Percentiles rank a stretch among this genome's conserved stretches.
Conservation (phyloP, 2,329 filamentous ascomycete species). For the Torrubiella hemipterigena region DNA sequence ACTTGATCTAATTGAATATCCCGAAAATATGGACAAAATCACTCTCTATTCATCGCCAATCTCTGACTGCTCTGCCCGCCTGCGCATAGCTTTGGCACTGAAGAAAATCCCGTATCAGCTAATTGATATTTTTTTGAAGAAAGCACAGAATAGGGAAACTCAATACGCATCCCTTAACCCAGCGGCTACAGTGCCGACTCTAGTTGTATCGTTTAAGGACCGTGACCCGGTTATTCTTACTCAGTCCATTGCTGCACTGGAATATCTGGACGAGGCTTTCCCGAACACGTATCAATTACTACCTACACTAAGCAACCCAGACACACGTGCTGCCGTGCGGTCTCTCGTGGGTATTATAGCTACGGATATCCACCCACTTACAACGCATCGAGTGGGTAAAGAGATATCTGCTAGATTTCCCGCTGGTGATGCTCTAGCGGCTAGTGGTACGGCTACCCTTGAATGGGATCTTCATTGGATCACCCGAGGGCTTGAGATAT, state of each 20-base stretch:
- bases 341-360: slow-evolving; percentile 31
- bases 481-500: slow-evolving; percentile 22
- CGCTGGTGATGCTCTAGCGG: not conserved
- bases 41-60: not conserved
- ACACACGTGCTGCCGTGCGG: slow-evolving; percentile 26
- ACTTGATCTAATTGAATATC: no score
- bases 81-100: slow-evolving; percentile 35
- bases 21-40: not conserved
- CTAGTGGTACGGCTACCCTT: not conserved
- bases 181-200: slow-evolving; percentile 29
- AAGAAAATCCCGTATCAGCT: slow-evolving; percentile 28
- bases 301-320: slow-evolving; percentile 22
- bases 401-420: not conserved
- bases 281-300: slow-evolving; percentile 18
- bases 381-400: slow-evolving; percentile 20
- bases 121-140: slow-evolving; percentile 30
- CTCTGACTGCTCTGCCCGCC: slow-evolving; percentile 28
- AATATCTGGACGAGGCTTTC: slow-evolving; percentile 34
- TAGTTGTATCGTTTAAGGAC: slow-evolving; percentile 16
- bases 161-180: slow-evolving; percentile 27
- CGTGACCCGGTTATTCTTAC: slow-evolving; percentile 20
- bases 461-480: slow-evolving; percentile 22
- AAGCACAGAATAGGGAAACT: slow-evolving; percentile 24
- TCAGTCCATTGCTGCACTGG: slow-evolving; percentile 34
- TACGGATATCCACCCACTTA: slow-evolving; percentile 37